Evolutionary conservation across 108 stramenopile species (phyloP).

Genomic region (Nitzschia palea): DNA sequence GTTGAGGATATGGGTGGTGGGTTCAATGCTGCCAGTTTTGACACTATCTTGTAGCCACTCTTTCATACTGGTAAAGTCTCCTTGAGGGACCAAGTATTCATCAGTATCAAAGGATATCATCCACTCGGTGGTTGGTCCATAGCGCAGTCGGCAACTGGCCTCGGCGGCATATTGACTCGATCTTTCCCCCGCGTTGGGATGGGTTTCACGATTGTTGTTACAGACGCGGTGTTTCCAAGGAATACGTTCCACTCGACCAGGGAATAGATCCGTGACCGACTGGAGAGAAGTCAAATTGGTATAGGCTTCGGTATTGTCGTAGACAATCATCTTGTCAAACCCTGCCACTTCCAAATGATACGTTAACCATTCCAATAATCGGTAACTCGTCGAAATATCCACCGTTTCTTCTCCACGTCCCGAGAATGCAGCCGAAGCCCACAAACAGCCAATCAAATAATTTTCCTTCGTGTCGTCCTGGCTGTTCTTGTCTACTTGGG

Average conservation of each 20-base stretch:
- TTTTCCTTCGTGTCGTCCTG: slow-evolving; percentile 39
- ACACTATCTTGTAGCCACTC: slow-evolving; percentile 16
- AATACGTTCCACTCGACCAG: slow-evolving; percentile 67
- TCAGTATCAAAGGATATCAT: slow-evolving; percentile 78
- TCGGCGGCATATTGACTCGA: slow-evolving; percentile 83
- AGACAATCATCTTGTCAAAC: slow-evolving; percentile 84
- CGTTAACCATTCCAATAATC: slow-evolving; percentile 81
- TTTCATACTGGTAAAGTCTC: slow-evolving; percentile 32
- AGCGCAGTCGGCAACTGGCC: slow-evolving; percentile 66
- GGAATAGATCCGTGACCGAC: slow-evolving; percentile 68
- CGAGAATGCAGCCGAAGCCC: slow-evolving; percentile 77
- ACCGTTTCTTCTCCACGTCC: slow-evolving; percentile 79
- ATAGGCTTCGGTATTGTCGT: slow-evolving; percentile 83
- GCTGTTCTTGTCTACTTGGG: slow-evolving; percentile 17
- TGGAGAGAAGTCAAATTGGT: slow-evolving; percentile 64
- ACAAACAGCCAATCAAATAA: slow-evolving; percentile 75
- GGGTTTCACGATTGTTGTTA: slow-evolving; percentile 71
- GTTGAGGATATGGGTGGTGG: slow-evolving; percentile 38
- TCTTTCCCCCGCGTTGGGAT: slow-evolving; percentile 73
- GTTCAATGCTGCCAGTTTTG: slow-evolving; percentile 20
- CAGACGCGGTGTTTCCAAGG: slow-evolving; percentile 84
- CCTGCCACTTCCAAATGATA: slow-evolving; percentile 75
- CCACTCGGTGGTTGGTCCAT: slow-evolving; percentile 74
- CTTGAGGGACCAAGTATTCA: slow-evolving; percentile 74
- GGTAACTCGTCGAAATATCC: slow-evolving; percentile 60